Evolutionary conservation across 164 flowering plant genomes (phyloP).

Genomic region (Magnolia officinalis): DNA sequence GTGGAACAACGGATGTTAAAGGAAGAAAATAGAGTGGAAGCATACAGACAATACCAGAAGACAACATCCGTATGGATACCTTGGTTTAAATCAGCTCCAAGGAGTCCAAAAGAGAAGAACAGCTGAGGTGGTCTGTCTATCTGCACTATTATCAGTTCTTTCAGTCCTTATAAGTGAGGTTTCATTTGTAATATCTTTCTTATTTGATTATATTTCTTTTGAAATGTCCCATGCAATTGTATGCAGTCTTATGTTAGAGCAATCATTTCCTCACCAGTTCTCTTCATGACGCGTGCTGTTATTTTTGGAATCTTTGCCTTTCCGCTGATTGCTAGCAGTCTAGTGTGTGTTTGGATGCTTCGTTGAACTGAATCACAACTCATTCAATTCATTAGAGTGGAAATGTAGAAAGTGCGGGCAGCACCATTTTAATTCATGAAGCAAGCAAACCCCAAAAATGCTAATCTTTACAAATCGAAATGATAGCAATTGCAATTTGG

Average conservation of each 20-base stretch:
- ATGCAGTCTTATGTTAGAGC: not conserved
- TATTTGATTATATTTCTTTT: constrained; percentile 2
- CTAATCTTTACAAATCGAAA: too few relatives aligned
- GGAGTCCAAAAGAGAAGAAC: constrained; percentile 40
- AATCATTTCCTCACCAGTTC: not conserved
- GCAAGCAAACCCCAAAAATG: not conserved
- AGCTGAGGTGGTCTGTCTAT: constrained; percentile 24
- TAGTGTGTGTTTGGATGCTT: not conserved
- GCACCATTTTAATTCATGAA: not conserved
- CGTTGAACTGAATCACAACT: not conserved
- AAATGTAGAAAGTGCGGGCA: not conserved
- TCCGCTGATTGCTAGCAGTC: not conserved
- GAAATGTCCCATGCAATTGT: not conserved
- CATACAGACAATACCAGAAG: constrained; percentile 68
- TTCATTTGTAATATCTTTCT: not conserved
- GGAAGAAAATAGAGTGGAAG: constrained; percentile 65
- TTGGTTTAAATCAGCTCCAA: constrained; percentile 68
- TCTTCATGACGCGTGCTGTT: not conserved
- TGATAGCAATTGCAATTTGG: too few relatives aligned
- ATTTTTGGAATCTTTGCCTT: not conserved
- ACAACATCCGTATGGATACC: constrained; percentile 94
- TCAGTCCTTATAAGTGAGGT: not conserved
- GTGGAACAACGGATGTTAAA: constrained; percentile 80
- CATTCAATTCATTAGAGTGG: not conserved
- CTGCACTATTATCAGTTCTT: not conserved